Percentiles rank a stretch among this genome's conserved stretches.
Conservation (phyloP, 2,329 filamentous ascomycete species). For the Colletotrichum sidae region DNA sequence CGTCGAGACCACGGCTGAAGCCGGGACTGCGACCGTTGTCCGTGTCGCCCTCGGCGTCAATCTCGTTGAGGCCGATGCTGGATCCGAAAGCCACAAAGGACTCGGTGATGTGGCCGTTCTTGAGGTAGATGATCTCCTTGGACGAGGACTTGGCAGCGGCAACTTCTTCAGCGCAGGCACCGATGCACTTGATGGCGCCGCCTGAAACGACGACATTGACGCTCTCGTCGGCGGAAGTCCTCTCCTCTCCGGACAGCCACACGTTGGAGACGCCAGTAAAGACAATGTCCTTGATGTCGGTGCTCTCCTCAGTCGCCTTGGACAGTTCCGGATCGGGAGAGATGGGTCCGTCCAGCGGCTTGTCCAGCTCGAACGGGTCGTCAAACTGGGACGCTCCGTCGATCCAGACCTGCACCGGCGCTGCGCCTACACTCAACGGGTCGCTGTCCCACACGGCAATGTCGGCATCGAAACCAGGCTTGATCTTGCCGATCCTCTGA, state of each 20-base stretch:
- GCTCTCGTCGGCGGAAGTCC: constrained; percentile 40
- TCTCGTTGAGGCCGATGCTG: constrained; percentile 71
- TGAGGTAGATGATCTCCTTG: constrained; percentile 57
- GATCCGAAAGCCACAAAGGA: constrained; percentile 72
- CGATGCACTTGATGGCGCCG: constrained; percentile 68
- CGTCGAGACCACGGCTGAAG: constrained; percentile 70
- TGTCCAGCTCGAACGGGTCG: constrained; percentile 64
- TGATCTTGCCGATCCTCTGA: constrained; percentile 69
- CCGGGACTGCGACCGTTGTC: constrained; percentile 62
- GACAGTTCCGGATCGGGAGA: constrained; percentile 53
- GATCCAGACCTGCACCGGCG: constrained; percentile 73
- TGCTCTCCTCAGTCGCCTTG: constrained; percentile 55
- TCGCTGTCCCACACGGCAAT: constrained; percentile 73
- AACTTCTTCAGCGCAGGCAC: constrained; percentile 61
- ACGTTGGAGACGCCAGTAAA: constrained; percentile 68
- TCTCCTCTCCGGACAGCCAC: constrained; percentile 57
- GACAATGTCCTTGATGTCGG: constrained; percentile 54
- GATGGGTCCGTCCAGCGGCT: constrained; percentile 56
- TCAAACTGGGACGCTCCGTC: constrained; percentile 70
- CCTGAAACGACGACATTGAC: constrained; percentile 63
- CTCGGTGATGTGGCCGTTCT: constrained; percentile 70
- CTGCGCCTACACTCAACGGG: constrained; percentile 68
- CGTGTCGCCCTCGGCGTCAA: constrained; percentile 66
- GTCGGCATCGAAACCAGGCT: constrained; percentile 71
- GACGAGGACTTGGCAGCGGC: constrained; percentile 48